Base-by-base conservation (phyloP, 208 protist genomes). In the Porcisia deanei region DNA sequence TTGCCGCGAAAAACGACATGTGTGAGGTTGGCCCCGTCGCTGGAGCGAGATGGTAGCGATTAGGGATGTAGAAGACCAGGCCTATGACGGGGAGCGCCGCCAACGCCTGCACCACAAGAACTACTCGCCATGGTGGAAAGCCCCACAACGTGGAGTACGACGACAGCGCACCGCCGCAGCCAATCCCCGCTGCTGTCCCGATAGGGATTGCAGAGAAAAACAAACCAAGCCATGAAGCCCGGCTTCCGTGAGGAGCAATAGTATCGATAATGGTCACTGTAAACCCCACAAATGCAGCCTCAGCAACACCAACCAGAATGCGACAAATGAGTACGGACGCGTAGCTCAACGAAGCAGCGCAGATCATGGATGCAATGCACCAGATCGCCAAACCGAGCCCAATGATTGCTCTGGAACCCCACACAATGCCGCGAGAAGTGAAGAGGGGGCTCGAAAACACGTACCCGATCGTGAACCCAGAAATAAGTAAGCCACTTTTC, bases 161-260 rank as follows among this genome's bases (percentile, higher is more conserved):
- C 25, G 86, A 80, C 55, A 95, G 76, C 22, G 95, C 49, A 10
- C 92, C 91, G 52, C 92, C 89, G 25, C 72, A 60, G n/a, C 76
- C 82, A 78, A 97, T 96, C 25, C 95, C 93, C 6, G 87, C 66
- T 37, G 92, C 93, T 18, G 85, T 92, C 14, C 93, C 95, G 20
- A 96, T 81, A 30, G 92, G 91, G 41, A 97, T 95, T 85, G 91
- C 95, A 5, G 89, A 85, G 77, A 94, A 98, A 73, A 95, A 97
- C 70, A 86, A 80, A 59, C 91, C 91, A 47, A 97, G 88, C 85
- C 88, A 98, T 58, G 88, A 75, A 39, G 92, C 97, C 43, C 92
- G 91, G 20, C 58, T 71, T 2, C 65, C 39, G 3, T 63, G 39
- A 14, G 95, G 93, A 1, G 93, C 93, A 55, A 96, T 92, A 73